Evolutionary conservation across 441 rosid genomes (phyloP).

Genomic region (Theobroma grandiflorum): DNA sequence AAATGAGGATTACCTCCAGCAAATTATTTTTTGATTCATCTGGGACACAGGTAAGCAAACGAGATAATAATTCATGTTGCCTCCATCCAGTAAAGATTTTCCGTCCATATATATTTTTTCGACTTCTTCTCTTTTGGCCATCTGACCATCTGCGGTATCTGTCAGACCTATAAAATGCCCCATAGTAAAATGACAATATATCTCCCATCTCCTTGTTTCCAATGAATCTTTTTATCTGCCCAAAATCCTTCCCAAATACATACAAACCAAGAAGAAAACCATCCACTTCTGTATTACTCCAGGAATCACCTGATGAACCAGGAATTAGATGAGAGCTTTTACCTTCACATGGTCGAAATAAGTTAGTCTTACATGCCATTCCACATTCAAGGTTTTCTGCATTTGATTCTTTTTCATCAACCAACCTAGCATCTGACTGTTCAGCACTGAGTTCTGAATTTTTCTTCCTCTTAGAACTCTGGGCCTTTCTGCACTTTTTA

Average conservation of each 20-base stretch:
- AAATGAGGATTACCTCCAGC: constrained; percentile 48
- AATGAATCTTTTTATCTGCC: constrained; percentile 57
- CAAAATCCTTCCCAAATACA: constrained; percentile 72
- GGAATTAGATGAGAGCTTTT: constrained; percentile 51
- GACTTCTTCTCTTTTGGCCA: constrained; percentile 54
- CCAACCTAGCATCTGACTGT: constrained; percentile 28
- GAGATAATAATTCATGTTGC: constrained; percentile 65
- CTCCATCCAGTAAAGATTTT: constrained; percentile 81
- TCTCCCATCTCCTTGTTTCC: constrained; percentile 68
- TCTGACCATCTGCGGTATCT: constrained; percentile 63
- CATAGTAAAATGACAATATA: constrained; percentile 70
- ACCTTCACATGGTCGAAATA: constrained; percentile 20
- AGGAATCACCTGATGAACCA: constrained; percentile 40
- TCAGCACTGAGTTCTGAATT: constrained; percentile 35
- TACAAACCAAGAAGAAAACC: constrained; percentile 75
- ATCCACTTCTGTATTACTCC: constrained; percentile 62
- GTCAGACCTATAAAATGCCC: constrained; percentile 64
- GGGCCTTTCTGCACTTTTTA: constrained; percentile 43
- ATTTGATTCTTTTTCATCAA: constrained; percentile 32
- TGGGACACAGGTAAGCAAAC: constrained; percentile 55
- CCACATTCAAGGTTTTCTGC: constrained; percentile 27
- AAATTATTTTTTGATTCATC: constrained; percentile 47
- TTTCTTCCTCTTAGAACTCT: constrained; percentile 40
- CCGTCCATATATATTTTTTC: constrained; percentile 57
- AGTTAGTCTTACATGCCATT: constrained; percentile 25